These are phyloP conservation scores for Scenedesmus sp. DNA, from an alignment of 163 green algal genomes.

Conservation along the genomic window DNA sequence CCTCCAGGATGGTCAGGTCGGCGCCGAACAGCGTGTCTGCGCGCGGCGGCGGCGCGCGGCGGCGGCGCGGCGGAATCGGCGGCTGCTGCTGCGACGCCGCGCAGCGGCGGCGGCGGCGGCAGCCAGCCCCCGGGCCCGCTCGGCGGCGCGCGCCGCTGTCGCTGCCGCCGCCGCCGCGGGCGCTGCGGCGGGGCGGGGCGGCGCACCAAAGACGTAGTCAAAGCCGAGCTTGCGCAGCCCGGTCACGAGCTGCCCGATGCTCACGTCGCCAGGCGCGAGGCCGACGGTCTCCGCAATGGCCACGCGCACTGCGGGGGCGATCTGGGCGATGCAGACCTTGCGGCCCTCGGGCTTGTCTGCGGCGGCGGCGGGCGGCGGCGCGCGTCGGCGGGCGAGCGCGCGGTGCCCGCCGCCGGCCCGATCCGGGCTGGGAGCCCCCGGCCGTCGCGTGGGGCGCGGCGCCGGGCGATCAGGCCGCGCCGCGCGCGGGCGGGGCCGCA, in stretches of 20 bases:
- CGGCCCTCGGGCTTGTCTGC: background rate
- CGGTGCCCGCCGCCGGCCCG: background rate
- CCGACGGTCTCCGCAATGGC: slow-evolving; percentile 65
- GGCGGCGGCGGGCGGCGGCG: background rate
- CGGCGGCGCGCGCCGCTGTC: too few relatives aligned
- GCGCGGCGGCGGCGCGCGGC: background rate
- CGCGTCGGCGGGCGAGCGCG: background rate
- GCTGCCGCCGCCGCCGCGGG: too few relatives aligned
- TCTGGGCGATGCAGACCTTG: slow-evolving; percentile 60
- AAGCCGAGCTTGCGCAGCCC: slow-evolving; percentile 68
- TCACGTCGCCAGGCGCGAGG: slow-evolving; percentile 54
- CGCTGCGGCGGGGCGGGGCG: background rate
- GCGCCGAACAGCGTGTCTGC: slow-evolving; percentile 71
- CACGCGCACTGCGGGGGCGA: slow-evolving; percentile 68
- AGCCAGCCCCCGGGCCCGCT: too few relatives aligned
- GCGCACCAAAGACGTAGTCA: slow-evolving; percentile 68
- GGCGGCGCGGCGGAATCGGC: too few relatives aligned
- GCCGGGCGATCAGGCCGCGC: too few relatives aligned
- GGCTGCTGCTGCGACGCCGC: too few relatives aligned
- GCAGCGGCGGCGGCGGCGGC: too few relatives aligned
- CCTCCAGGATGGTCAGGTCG: slow-evolving; percentile 83
- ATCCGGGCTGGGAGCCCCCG: too few relatives aligned
- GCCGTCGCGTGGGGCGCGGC: too few relatives aligned
- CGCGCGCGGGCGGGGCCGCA: too few relatives aligned
- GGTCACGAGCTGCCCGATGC: slow-evolving; percentile 61